These are phyloP conservation scores for Tarenaya hassleriana DNA, from an alignment of 345 rosid species.

Conservation along the genomic window DNA sequence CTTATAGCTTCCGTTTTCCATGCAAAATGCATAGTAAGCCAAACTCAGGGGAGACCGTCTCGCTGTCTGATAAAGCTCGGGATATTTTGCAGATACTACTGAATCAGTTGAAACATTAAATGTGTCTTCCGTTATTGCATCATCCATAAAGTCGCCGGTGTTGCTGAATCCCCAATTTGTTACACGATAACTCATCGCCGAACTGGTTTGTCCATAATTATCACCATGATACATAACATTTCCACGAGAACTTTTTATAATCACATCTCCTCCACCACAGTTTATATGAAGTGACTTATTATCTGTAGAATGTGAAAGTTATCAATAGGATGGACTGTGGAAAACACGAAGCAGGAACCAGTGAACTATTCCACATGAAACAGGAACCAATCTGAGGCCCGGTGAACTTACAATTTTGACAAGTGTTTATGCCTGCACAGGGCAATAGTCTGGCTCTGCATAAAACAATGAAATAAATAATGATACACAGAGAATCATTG, in stretches of 20 bases:
- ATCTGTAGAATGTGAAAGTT: conserved; percentile 1
- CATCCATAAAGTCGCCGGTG: conserved; percentile 39
- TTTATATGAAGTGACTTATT: conserved; percentile 28
- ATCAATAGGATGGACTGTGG: too few relatives aligned
- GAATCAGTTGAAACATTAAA: conserved; percentile 19
- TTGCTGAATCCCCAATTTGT: conserved; percentile 29
- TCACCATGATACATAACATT: conserved; percentile 26
- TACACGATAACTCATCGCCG: conserved; percentile 19
- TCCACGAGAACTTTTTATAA: conserved; percentile 20
- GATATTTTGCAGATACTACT: conserved; percentile 20
- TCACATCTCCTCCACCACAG: conserved; percentile 29
- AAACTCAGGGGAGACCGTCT: conserved; percentile 55
- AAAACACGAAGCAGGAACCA: too few relatives aligned
- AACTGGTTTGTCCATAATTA: conserved; percentile 15
- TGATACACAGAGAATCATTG: not conserved
- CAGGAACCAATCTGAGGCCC: too few relatives aligned
- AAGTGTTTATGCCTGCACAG: conserved; percentile 17
- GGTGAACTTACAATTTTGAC: conserved; percentile 19
- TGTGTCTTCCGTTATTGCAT: conserved; percentile 22
- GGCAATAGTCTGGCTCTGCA: conserved; percentile 27
- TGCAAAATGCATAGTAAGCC: conserved; percentile 56
- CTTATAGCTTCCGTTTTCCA: conserved; percentile 48
- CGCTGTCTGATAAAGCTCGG: conserved; percentile 40
- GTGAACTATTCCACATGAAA: too few relatives aligned
- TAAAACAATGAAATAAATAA: conserved; percentile 14